Evolutionary conservation across 2,329 filamentous ascomycete genomes (phyloP).

Genomic region (Chalaropsis ovoidea): DNA sequence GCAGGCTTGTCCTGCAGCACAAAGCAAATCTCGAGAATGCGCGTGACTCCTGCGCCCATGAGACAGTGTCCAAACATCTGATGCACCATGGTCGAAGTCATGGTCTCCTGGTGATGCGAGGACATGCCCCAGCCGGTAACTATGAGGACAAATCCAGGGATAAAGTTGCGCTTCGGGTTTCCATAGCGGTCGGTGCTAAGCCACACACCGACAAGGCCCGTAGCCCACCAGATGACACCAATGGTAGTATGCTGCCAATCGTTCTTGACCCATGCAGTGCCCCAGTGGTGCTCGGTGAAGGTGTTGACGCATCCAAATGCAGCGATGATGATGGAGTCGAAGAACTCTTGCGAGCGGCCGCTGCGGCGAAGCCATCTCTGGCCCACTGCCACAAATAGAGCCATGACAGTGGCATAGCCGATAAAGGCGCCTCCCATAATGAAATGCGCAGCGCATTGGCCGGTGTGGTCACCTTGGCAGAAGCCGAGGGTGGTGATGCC

Average conservation of each 20-base stretch:
- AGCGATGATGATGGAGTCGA: conserved; percentile 81
- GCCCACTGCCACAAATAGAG: conserved; percentile 75
- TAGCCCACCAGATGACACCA: conserved; percentile 98
- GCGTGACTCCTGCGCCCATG: conserved; percentile 74
- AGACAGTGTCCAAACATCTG: conserved; percentile 86
- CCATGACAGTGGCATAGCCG: conserved; percentile 79
- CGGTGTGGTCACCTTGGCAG: conserved; percentile 81
- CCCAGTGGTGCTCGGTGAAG: conserved; percentile 96
- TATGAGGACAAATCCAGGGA: conserved; percentile 82
- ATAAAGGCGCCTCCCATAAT: conserved; percentile 98
- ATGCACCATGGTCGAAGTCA: conserved; percentile 80
- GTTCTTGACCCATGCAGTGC: conserved; percentile 75
- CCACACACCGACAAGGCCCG: conserved; percentile 85
- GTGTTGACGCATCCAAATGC: conserved; percentile 97
- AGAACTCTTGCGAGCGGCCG: conserved; percentile 90
- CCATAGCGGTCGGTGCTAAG: conserved; percentile 75
- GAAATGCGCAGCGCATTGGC: conserved; percentile 91
- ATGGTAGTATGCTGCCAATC: conserved; percentile 98
- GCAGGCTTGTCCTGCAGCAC: conserved; percentile 63
- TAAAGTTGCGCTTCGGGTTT: conserved; percentile 79
- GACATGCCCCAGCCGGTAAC: conserved; percentile 96
- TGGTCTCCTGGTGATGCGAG: conserved; percentile 72
- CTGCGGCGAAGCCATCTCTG: conserved; percentile 75
- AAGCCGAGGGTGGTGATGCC: conserved; percentile 88
- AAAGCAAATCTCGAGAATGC: conserved; percentile 87